A percentile compares a stretch with the other conserved stretches of the same genome.
Conservation (phyloP, 257 asterid species). For the Solanum arcanum region DNA sequence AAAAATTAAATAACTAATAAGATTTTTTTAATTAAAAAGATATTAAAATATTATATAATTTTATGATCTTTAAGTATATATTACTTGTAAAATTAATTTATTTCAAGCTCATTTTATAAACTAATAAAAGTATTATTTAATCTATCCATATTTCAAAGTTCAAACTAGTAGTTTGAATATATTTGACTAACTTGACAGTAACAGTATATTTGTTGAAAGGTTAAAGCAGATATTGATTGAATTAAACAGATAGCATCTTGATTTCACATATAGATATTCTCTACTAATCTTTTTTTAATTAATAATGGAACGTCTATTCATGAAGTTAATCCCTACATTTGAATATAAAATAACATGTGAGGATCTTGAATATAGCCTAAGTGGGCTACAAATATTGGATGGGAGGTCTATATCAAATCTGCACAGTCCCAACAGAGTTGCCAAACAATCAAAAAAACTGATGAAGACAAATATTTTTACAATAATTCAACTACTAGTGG, state of each 20-base stretch:
- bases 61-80: too few relatives aligned
- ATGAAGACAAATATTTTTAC: background rate
- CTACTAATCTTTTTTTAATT: background rate
- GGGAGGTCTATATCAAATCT: background rate
- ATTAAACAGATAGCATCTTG: background rate
- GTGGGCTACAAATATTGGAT: background rate
- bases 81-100: too few relatives aligned
- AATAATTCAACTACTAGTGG: background rate
- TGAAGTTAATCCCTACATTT: background rate
- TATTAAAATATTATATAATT: too few relatives aligned
- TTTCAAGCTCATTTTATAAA: background rate
- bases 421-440: background rate
- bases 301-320: background rate
- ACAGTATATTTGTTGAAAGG: background rate
- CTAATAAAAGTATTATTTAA: background rate
- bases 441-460: background rate
- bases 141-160: background rate
- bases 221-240: background rate
- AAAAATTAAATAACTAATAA: rapidly evolving
- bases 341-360: background rate
- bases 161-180: background rate
- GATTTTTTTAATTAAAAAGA: too few relatives aligned
- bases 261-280: background rate
- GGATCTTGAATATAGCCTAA: background rate
- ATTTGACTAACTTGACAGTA: background rate